phyloP scores from a whole-genome alignment of 441 rosid genomes.

The Hypseocharis bilobata region DNA sequence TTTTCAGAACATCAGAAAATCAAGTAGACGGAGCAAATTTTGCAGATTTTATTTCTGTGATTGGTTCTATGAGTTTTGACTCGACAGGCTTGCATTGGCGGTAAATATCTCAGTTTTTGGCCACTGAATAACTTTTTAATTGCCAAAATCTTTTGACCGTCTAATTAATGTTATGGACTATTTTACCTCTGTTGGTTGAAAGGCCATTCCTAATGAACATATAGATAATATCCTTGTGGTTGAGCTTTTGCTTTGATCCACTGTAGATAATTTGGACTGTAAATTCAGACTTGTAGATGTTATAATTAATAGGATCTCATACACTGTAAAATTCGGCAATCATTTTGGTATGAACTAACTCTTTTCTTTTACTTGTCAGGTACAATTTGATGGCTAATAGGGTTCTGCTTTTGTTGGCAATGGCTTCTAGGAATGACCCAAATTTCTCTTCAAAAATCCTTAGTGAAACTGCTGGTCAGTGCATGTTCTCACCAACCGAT shows the following conservation, averaged over 20 bases:
- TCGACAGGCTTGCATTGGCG: constrained; percentile 92
- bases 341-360: constrained; percentile 4
- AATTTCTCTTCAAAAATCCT: constrained; percentile 62
- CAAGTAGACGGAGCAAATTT: constrained; percentile 60
- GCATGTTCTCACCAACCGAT: constrained; percentile 22
- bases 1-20: constrained; percentile 55
- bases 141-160: constrained; percentile 9
- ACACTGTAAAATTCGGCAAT: background rate
- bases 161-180: constrained; percentile 6
- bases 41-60: constrained; percentile 71
- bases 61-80: constrained; percentile 86
- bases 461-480: constrained; percentile 82
- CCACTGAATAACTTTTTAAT: constrained; percentile 12
- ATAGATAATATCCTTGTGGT: background rate
- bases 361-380: constrained; percentile 37
- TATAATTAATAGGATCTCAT: background rate
- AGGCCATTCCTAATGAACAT: background rate
- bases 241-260: too few species aligned
- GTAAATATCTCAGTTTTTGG: constrained; percentile 34
- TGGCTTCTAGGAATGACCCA: constrained; percentile 73
- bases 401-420: constrained; percentile 83
- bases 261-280: background rate
- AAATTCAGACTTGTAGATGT: background rate
- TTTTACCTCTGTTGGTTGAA: constrained; percentile 13
- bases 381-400: constrained; percentile 99